Conservation (phyloP, 2,329 filamentous ascomycete genomes). For the Xylaria sp. region DNA sequence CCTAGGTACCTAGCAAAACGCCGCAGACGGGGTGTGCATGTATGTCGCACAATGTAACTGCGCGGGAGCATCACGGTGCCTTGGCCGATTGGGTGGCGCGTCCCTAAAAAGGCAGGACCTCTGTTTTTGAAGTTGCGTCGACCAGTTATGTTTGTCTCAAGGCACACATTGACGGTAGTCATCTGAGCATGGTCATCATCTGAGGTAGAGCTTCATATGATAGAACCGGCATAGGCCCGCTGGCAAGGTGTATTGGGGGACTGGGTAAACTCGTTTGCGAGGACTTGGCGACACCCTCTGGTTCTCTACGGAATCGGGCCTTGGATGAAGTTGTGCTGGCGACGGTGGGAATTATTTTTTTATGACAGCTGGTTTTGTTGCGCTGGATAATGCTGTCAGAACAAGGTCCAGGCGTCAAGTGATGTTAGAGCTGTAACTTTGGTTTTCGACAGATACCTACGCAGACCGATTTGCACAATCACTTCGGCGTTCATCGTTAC, state of each 20-base stretch:
- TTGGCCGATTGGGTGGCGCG: slow-evolving; percentile 7
- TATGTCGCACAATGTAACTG: slow-evolving; percentile 14
- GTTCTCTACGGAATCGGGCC: no score
- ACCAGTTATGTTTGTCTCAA: slow-evolving; percentile 5
- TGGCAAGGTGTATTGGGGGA: background rate
- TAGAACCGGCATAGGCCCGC: background rate
- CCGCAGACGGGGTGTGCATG: background rate
- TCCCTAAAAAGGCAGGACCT: slow-evolving; percentile 5
- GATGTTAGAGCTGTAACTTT: no score
- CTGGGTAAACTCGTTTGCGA: background rate
- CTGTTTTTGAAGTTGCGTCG: background rate
- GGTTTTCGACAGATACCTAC: no score
- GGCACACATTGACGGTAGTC: background rate
- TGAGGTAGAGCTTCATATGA: background rate
- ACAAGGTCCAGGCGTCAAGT: no score
- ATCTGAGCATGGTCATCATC: slow-evolving; percentile 14
- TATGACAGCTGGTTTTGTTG: no score
- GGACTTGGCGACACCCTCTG: background rate
- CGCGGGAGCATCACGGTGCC: slow-evolving; percentile 17
- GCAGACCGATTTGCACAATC: background rate
- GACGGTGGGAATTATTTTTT: no score
- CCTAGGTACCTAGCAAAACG: background rate
- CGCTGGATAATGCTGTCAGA: no score
- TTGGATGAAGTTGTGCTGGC: no score
- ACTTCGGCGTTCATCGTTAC: background rate